Evolutionary conservation across 2,329 filamentous ascomycete genomes (phyloP).

Genomic region (Colletotrichum scovillei): DNA sequence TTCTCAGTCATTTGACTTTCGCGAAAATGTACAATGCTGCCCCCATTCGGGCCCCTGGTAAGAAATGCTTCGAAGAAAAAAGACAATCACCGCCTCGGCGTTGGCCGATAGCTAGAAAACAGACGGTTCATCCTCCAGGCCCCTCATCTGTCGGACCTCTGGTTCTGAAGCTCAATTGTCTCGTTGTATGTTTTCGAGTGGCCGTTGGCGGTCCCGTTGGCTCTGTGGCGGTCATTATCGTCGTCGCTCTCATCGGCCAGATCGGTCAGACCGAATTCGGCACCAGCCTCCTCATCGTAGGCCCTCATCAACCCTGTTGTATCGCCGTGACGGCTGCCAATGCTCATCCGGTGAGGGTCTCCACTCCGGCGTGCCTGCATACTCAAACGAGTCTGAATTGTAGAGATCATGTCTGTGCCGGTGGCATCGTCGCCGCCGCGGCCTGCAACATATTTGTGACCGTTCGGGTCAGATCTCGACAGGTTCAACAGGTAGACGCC

Average conservation of each 20-base stretch:
- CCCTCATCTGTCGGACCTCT: constrained; percentile 52
- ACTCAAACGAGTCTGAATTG: constrained; percentile 88
- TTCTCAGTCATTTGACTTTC: constrained; percentile 35
- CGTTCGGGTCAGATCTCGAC: constrained; percentile 91
- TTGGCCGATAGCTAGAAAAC: constrained; percentile 17
- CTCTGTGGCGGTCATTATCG: constrained; percentile 53
- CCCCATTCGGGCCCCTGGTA: constrained; percentile 21
- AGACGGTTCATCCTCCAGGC: constrained; percentile 10
- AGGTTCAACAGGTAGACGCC: constrained; percentile 96
- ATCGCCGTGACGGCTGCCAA: constrained; percentile 74
- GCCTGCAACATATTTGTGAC: constrained; percentile 72
- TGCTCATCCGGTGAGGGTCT: constrained; percentile 69
- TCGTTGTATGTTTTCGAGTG: constrained; percentile 50
- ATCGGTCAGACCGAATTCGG: constrained; percentile 81
- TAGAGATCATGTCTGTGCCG: constrained; percentile 91
- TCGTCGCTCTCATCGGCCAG: constrained; percentile 82
- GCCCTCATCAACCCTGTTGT: constrained; percentile 86
- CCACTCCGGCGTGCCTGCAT: constrained; percentile 90
- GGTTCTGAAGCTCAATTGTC: constrained; percentile 63
- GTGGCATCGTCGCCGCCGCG: constrained; percentile 78
- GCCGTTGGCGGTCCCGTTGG: constrained; percentile 54
- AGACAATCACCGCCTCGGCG: constrained; percentile 18
- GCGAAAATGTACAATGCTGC: constrained; percentile 36
- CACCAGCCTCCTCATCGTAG: constrained; percentile 86
- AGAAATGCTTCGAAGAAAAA: constrained; percentile 30